Conservation (phyloP, 2,329 filamentous ascomycete genomes). For the Colletotrichum horii region DNA sequence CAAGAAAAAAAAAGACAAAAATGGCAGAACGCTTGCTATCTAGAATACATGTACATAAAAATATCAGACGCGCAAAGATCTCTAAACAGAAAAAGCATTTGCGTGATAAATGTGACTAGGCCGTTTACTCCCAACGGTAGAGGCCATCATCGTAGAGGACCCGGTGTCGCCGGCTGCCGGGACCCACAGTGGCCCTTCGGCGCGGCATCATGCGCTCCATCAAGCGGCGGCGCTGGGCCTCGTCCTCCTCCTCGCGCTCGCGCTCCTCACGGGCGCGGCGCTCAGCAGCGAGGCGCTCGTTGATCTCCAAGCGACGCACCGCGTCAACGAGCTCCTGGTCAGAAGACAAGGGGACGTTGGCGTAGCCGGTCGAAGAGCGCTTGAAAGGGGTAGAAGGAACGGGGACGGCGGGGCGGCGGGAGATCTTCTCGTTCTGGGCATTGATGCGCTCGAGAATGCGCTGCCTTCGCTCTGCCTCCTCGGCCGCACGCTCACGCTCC, state of each 20-base stretch:
- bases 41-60: background rate
- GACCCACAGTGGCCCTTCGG: conserved; percentile 40
- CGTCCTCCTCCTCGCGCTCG: conserved; percentile 37
- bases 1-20: background rate
- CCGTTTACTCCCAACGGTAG: conserved; percentile 44
- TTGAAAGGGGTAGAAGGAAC: conserved; percentile 1
- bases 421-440: conserved; percentile 47
- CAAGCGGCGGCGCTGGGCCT: conserved; percentile 43
- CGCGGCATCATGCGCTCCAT: conserved; percentile 45
- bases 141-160: conserved; percentile 42
- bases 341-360: background rate
- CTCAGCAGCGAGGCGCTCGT: conserved; percentile 21
- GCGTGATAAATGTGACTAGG: background rate
- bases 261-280: conserved; percentile 36
- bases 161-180: conserved; percentile 38
- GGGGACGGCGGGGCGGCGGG: conserved; percentile 38
- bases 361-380: conserved; percentile 16
- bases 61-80: background rate
- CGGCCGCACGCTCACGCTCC: conserved; percentile 28
- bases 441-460: conserved; percentile 39
- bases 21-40: conserved; percentile 6
- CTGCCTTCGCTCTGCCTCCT: conserved; percentile 30
- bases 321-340: conserved; percentile 37
- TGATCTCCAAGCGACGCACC: conserved; percentile 36
- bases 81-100: background rate